Evolutionary conservation across 129 eudicot species (phyloP).

Genomic region (Flaveria linearis): DNA sequence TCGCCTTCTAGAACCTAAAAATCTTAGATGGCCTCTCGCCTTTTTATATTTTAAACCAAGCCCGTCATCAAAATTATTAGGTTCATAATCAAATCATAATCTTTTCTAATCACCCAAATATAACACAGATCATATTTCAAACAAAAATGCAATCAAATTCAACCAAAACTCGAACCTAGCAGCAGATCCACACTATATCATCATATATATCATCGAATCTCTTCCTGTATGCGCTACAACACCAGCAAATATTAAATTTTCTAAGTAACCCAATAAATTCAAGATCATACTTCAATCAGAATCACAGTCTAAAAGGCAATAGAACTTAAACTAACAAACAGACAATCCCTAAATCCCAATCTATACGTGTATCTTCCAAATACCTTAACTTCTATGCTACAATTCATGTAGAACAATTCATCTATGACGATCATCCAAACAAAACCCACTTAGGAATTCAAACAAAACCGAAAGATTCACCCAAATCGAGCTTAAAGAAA

Average conservation of each 20-base stretch:
- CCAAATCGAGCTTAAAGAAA: no score
- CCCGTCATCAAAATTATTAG: background rate
- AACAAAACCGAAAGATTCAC: background rate
- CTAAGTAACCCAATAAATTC: background rate
- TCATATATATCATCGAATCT: constrained; percentile 12
- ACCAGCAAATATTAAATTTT: no score
- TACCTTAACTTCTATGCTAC: background rate
- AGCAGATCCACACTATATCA: background rate
- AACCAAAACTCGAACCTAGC: background rate
- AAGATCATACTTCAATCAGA: background rate
- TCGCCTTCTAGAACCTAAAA: no score
- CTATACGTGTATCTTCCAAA: background rate
- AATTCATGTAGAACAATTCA: constrained; percentile 3
- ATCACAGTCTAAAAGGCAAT: background rate
- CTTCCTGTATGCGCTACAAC: constrained; percentile 6
- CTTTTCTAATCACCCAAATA: background rate
- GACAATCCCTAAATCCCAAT: no score
- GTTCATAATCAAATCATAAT: background rate
- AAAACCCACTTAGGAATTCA: background rate
- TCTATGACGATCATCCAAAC: background rate
- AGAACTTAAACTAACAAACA: background rate
- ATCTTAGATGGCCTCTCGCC: no score
- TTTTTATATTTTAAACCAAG: no score
- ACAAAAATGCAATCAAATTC: no score
- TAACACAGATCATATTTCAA: background rate